Evolutionary conservation across 2,329 filamentous ascomycete genomes (phyloP).

Genomic region (Scedosporium apiospermum): DNA sequence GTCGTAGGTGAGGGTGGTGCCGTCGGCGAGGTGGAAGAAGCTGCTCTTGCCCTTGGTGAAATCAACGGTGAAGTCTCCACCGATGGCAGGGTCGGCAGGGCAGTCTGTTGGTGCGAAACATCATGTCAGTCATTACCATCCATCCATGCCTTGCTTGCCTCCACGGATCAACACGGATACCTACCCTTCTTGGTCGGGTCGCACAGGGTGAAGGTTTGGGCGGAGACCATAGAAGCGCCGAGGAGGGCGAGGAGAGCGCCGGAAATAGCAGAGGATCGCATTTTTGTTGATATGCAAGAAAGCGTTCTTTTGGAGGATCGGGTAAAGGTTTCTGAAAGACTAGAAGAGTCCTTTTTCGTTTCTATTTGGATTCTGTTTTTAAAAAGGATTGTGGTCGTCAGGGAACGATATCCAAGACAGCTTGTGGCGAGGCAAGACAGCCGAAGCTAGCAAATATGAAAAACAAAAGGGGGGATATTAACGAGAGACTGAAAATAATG

Average conservation of each 20-base stretch:
- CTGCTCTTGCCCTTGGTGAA: slow-evolving; percentile 65
- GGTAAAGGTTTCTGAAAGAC: not conserved
- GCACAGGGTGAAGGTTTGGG: slow-evolving; percentile 48
- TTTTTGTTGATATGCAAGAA: slow-evolving; percentile 5
- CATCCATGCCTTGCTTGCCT: not conserved
- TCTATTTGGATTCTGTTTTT: not conserved
- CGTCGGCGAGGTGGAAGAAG: slow-evolving; percentile 35
- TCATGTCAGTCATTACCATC: not conserved
- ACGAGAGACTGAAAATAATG: not conserved
- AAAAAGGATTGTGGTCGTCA: not conserved
- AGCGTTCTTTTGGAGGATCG: not conserved
- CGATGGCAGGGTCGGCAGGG: slow-evolving; percentile 67
- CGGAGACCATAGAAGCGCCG: slow-evolving; percentile 30
- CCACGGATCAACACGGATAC: slow-evolving; percentile 10
- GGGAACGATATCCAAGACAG: not conserved
- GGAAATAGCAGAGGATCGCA: slow-evolving; percentile 30
- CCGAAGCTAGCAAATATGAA: not conserved
- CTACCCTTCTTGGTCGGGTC: slow-evolving; percentile 43
- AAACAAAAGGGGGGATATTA: slow-evolving; percentile 1
- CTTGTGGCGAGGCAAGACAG: slow-evolving; percentile 1
- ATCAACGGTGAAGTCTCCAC: slow-evolving; percentile 54
- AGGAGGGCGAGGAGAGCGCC: slow-evolving; percentile 37
- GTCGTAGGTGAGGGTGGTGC: slow-evolving; percentile 39
- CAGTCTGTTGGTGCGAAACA: slow-evolving; percentile 38
- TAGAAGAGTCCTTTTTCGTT: not conserved